These are phyloP conservation scores for Falciphora oryzae DNA, from an alignment of 2,329 filamentous ascomycete species.

Conservation along the genomic window DNA sequence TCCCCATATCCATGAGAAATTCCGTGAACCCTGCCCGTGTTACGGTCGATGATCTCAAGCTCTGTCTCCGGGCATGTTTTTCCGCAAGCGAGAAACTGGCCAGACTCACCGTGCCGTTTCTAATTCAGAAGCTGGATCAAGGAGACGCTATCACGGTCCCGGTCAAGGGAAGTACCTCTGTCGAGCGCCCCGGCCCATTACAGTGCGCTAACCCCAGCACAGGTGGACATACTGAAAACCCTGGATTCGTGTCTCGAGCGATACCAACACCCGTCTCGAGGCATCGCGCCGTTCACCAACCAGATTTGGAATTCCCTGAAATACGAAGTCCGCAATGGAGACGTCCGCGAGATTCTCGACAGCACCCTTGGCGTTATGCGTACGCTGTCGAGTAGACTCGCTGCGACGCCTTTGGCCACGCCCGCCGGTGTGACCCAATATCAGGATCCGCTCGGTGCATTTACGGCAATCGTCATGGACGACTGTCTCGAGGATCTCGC, in stretches of 20 bases:
- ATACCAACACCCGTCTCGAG: constrained; percentile 41
- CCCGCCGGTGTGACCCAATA: background rate
- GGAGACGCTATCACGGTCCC: constrained; percentile 52
- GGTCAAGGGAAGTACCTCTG: constrained; percentile 40
- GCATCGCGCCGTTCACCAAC: constrained; percentile 41
- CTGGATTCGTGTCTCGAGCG: constrained; percentile 46
- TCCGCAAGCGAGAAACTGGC: constrained; percentile 43
- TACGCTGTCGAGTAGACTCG: constrained; percentile 39
- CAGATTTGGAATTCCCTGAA: constrained; percentile 56
- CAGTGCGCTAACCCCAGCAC: background rate
- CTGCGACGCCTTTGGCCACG: background rate
- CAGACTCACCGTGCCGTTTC: constrained; percentile 42
- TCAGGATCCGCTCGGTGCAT: constrained; percentile 30
- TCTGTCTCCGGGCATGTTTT: constrained; percentile 47
- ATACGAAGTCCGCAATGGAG: constrained; percentile 57
- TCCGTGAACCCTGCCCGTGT: constrained; percentile 43
- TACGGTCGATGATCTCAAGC: constrained; percentile 52
- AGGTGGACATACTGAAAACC: constrained; percentile 51
- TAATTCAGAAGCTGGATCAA: constrained; percentile 52
- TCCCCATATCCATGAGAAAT: constrained; percentile 51
- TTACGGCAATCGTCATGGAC: constrained; percentile 41
- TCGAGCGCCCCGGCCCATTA: too few species aligned
- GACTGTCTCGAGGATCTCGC: constrained; percentile 50
- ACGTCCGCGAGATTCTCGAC: constrained; percentile 51
- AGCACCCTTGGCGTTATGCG: constrained; percentile 50